These are phyloP conservation scores for Aspergillus sp. DNA, from an alignment of 2,329 filamentous ascomycete species.

Conservation along the genomic window DNA sequence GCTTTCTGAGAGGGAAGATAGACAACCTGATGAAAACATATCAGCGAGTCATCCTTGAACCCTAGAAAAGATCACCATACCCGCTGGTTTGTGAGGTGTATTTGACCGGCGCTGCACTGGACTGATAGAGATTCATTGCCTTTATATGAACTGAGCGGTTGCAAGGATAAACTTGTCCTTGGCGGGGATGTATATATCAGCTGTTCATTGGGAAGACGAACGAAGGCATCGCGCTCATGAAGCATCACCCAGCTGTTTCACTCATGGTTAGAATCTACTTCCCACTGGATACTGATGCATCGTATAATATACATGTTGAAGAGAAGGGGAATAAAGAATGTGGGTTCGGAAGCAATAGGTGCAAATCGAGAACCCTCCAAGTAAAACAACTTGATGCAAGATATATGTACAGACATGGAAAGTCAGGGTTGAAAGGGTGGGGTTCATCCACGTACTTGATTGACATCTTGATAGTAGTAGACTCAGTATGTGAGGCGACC, in stretches of 20 bases:
- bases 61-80: conserved; percentile 46
- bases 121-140: conserved; percentile 61
- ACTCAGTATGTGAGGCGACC: neutral
- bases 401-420: neutral
- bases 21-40: conserved; percentile 59
- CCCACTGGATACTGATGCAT: no score
- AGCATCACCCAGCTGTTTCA: conserved; percentile 83
- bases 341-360: no score
- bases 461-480: conserved; percentile 28
- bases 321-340: no score
- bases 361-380: neutral
- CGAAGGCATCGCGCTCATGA: conserved; percentile 65
- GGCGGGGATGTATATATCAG: conserved; percentile 75
- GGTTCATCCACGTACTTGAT: conserved; percentile 32
- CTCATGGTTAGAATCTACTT: neutral
- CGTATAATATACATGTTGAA: no score
- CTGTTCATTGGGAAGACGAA: conserved; percentile 78
- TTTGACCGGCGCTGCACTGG: conserved; percentile 68
- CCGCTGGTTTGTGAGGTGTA: conserved; percentile 80
- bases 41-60: conserved; percentile 5
- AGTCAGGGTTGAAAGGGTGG: conserved; percentile 1
- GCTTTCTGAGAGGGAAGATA: conserved; percentile 75
- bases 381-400: no score
- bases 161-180: conserved; percentile 71
- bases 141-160: conserved; percentile 63